Conservation (phyloP, 306 rosid genomes). For the Cicer bijugum region DNA sequence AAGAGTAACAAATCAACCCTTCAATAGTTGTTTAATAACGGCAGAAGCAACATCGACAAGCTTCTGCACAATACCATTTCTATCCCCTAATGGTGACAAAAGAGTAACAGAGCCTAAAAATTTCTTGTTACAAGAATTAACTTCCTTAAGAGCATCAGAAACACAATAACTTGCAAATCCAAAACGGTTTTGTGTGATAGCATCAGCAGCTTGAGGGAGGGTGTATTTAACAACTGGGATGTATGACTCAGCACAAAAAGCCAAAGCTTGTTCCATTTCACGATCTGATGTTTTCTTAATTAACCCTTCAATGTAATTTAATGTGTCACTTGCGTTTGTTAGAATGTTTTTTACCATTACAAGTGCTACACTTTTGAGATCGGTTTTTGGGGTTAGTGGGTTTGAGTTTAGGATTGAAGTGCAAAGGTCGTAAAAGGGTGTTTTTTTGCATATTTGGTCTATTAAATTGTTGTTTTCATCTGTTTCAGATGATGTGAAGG, state of each 20-base stretch:
- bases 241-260: constrained; percentile 77
- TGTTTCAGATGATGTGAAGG: constrained; percentile 36
- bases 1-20: constrained; percentile 38
- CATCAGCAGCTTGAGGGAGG: constrained; percentile 75
- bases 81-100: constrained; percentile 49
- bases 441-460: constrained; percentile 51
- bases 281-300: constrained; percentile 47
- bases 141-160: constrained; percentile 61
- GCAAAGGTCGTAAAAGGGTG: constrained; percentile 60
- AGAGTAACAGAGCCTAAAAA: constrained; percentile 10
- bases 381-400: constrained; percentile 49
- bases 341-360: constrained; percentile 49
- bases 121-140: constrained; percentile 56
- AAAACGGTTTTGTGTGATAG: constrained; percentile 54
- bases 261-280: constrained; percentile 57
- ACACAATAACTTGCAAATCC: constrained; percentile 68
- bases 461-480: constrained; percentile 16
- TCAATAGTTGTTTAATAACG: constrained; percentile 49
- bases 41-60: constrained; percentile 59
- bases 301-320: constrained; percentile 49
- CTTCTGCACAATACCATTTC: constrained; percentile 55
- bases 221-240: constrained; percentile 71
- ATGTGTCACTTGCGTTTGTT: constrained; percentile 46
- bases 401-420: constrained; percentile 47
- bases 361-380: constrained; percentile 45